These are phyloP conservation scores for Vicia faba DNA, from an alignment of 306 rosid genomes.

Conservation along the genomic window DNA sequence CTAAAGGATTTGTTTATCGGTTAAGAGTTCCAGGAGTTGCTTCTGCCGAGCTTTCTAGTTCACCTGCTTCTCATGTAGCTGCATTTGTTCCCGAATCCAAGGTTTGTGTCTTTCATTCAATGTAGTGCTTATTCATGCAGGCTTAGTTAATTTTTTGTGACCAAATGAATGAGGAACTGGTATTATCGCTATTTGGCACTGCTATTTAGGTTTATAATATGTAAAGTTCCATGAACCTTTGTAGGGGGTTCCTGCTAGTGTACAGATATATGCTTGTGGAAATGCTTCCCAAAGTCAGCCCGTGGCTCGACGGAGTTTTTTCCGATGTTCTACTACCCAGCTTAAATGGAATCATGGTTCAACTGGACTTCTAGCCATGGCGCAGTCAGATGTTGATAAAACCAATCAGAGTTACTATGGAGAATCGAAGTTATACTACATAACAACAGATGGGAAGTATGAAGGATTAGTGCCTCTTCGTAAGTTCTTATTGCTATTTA, in stretches of 20 bases:
- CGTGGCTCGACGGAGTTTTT: slow-evolving; percentile 80
- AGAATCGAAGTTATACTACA: slow-evolving; percentile 83
- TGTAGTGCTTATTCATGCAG: slow-evolving; percentile 5
- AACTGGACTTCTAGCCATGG: slow-evolving; percentile 80
- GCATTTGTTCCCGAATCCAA: slow-evolving; percentile 90
- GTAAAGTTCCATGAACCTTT: slow-evolving; percentile 22
- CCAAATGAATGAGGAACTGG: slow-evolving; percentile 17
- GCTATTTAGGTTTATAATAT: slow-evolving; percentile 19
- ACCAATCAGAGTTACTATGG: slow-evolving; percentile 98
- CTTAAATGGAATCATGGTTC: slow-evolving; percentile 85
- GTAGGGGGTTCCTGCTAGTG: slow-evolving; percentile 91
- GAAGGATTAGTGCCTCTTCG: slow-evolving; percentile 95
- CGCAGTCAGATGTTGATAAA: slow-evolving; percentile 92
- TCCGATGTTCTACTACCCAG: slow-evolving; percentile 83
- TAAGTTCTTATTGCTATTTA: slow-evolving; percentile 45
- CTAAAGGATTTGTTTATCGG: slow-evolving; percentile 66
- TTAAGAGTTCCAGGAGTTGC: slow-evolving; percentile 77
- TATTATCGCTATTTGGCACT: slow-evolving; percentile 26
- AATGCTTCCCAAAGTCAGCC: slow-evolving; percentile 69
- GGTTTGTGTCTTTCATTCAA: slow-evolving; percentile 50
- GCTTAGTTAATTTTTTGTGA: slow-evolving; percentile 24
- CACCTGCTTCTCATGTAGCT: slow-evolving; percentile 84
- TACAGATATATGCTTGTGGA: slow-evolving; percentile 69
- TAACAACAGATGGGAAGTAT: slow-evolving; percentile 81
- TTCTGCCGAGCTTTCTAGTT: slow-evolving; percentile 75